A percentile compares a stretch with the other conserved stretches of the same genome.
phyloP scores from a whole-genome alignment of 805 yeast genomes.

The Myxozyma geophila region DNA sequence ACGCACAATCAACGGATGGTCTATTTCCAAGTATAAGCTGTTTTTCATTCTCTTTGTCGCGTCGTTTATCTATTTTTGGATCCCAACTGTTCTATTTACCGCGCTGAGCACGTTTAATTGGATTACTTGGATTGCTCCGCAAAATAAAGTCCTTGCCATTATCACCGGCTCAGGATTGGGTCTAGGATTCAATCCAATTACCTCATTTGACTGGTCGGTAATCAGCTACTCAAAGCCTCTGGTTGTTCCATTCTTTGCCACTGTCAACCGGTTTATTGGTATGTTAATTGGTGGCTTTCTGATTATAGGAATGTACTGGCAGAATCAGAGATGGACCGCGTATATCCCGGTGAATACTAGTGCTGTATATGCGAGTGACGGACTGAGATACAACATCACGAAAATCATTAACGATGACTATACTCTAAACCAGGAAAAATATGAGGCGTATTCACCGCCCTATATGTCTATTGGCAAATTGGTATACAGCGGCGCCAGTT shows the following conservation, averaged over 20 bases:
- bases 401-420: slow-evolving; percentile 52
- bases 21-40: slow-evolving; percentile 56
- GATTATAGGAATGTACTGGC: slow-evolving; percentile 49
- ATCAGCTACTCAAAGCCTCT: slow-evolving; percentile 56
- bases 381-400: slow-evolving; percentile 54
- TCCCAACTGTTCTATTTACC: slow-evolving; percentile 63
- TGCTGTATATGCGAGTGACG: slow-evolving; percentile 57
- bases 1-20: slow-evolving; percentile 62
- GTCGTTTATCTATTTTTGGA: slow-evolving; percentile 57
- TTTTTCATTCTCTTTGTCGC: slow-evolving; percentile 50
- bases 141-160: slow-evolving; percentile 62
- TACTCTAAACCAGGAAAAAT: slow-evolving; percentile 53
- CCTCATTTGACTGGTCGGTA: slow-evolving; percentile 67
- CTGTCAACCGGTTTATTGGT: slow-evolving; percentile 45
- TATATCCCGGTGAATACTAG: slow-evolving; percentile 54
- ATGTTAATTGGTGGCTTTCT: slow-evolving; percentile 40
- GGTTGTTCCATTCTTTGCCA: slow-evolving; percentile 65
- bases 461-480: slow-evolving; percentile 66
- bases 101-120: slow-evolving; percentile 63
- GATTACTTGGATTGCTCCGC: slow-evolving; percentile 65
- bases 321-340: slow-evolving; percentile 45
- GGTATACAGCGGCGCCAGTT: slow-evolving; percentile 61
- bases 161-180: slow-evolving; percentile 67
- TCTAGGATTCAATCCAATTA: slow-evolving; percentile 63
- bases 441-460: slow-evolving; percentile 65